Base-by-base conservation (phyloP, 495 filamentous ascomycete species). In the Cercophora sp. region DNA sequence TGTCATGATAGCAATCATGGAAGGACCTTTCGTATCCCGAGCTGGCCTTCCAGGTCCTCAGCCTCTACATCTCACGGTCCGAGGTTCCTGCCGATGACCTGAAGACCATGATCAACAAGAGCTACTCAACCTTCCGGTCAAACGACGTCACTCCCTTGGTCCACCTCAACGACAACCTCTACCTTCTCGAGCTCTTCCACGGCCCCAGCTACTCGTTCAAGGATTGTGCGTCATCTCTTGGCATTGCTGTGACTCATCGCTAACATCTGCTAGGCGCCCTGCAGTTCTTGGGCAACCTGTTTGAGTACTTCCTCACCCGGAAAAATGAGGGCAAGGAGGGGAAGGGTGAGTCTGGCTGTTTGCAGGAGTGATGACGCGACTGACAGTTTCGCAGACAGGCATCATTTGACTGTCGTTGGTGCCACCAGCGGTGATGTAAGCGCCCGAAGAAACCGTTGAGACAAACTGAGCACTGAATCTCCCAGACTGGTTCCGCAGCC, bases 151-250 rank as follows among this genome's bases (percentile, higher is more conserved):
- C 87, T 2, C 92, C 93, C 0, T 63, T 88, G 10, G 78, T 87
- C 32, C 76, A 83, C 8, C 77, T 96, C 23, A 70, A 86, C 51
- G 79, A 81, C 57, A 83, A 89, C 63, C 66, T 96, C 8, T 78
- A 95, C 64, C 70, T 97, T 9, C 83, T 97, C 9, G 93, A 98
- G 70, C 84, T 98, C 9, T 98, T 96, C 79, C 92, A 97, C 65
- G 93, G 93, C n/a, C 91, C 90, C 1, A 96, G 82, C n/a, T 96
- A 85, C 59, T 82, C 92, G 5, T 96, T 96, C 78, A 96, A 96
- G 70, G 91, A 94, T 63, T 54, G 52, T 48, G 11, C 23, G 40
- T 49, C 20, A 22, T 48, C 4, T 24, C 31, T 5, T 16, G 16
- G 22, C 5, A 8, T 39, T 23, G 1, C 11, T n/a, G n/a, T 19